Evolutionary conservation across 2,329 filamentous ascomycete species (phyloP), one percentile per base, ranked within the genome.

Genomic region (Aspergillus texensis): DNA sequence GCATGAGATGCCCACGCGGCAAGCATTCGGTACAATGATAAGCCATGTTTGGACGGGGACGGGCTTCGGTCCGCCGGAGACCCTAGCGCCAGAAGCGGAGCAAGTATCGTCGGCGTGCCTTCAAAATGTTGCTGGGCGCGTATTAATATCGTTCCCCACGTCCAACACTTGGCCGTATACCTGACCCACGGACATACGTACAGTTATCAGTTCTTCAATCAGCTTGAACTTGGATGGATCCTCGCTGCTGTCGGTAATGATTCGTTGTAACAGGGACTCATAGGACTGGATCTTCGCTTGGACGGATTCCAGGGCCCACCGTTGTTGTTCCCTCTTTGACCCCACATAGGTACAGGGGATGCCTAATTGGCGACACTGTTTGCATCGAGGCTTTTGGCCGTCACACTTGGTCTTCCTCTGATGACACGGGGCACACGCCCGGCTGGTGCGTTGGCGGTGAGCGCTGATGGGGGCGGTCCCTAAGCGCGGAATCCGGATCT

Each of bases 371-470:
- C 28, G 45, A 39, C 67, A 70, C 21, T 62, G 62, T 21, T 46
- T 45, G 28, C 69, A 70, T 21, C 36, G 62, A 6, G 67, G 69
- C 19, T 58, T 67, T 32, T 26, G 39, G 28, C 69, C 67, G 43
- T 70, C 67, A 54, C 69, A 70, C 50, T 68, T 70, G 19, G 62
- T 67, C 58, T 70, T 70, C 16, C 59, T 61, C 19, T 62, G 58
- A 21, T 63, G 67, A 48, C 69, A 70, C 4, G 60, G 12, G 4
- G 57, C 64, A 34, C 69, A 70, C 5, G 69, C 69, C 26, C 65
- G 67, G 32, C 53, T 24, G 5, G 61, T 66, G 41, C 69, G 66
- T 14, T 58, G 56, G 34, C 60, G 60, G 36, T 52, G 34, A 41
- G 41, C 21, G 2, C 4, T 6, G 21, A 43, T 24, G 2, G 21